A percentile compares a stretch with the other conserved stretches of the same genome.
Conservation (phyloP, 805 yeast species). For the Allodekkera sacchari region DNA sequence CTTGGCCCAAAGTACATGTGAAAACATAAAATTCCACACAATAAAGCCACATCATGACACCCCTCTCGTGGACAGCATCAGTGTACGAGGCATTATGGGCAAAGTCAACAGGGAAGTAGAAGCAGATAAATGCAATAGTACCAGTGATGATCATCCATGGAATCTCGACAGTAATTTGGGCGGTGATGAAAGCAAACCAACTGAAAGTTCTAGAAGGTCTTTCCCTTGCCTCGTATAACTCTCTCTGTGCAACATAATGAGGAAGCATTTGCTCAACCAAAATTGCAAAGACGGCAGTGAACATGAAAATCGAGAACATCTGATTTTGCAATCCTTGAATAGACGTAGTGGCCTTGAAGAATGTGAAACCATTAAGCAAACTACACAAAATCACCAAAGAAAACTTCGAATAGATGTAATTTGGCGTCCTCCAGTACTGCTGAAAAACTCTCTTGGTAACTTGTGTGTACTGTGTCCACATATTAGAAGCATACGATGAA, state of each 20-base stretch:
- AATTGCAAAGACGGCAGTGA: conserved; percentile 44
- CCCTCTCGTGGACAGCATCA: conserved; percentile 36
- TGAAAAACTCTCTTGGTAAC: conserved; percentile 41
- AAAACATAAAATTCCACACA: conserved; percentile 40
- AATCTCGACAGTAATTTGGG: conserved; percentile 53
- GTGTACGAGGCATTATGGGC: conserved; percentile 47
- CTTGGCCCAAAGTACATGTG: conserved; percentile 46
- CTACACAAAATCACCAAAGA: conserved; percentile 43
- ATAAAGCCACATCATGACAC: conserved; percentile 35
- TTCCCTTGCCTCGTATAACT: conserved; percentile 59
- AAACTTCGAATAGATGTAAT: conserved; percentile 46
- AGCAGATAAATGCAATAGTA: conserved; percentile 47
- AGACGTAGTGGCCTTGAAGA: conserved; percentile 51
- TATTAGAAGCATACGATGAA: conserved; percentile 35
- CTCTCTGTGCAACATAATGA: conserved; percentile 47
- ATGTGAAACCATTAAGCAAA: conserved; percentile 58
- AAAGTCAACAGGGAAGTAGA: conserved; percentile 65
- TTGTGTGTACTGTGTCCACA: conserved; percentile 29
- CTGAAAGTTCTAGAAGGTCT: conserved; percentile 60
- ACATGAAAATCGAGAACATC: conserved; percentile 67
- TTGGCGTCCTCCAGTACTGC: conserved; percentile 57
- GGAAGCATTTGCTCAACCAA: conserved; percentile 55
- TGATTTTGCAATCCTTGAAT: conserved; percentile 69
- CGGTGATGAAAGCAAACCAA: conserved; percentile 53
- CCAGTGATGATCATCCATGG: conserved; percentile 55